Evolutionary conservation across 805 yeast genomes (phyloP), one percentile per base, ranked within the genome.

Genomic region (Saturnispora quitensis): DNA sequence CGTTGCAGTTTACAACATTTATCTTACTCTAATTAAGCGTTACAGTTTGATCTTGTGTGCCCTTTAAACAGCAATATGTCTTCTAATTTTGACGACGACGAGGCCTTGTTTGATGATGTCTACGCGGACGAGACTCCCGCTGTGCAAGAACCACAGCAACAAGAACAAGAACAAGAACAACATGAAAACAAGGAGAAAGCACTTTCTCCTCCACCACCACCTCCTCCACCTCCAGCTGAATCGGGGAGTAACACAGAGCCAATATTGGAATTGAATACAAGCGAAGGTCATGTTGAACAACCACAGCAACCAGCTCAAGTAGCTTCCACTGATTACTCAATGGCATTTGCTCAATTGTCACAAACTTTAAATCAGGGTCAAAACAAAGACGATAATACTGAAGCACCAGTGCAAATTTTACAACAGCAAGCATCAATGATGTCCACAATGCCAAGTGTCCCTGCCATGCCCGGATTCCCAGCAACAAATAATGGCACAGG

Each of bases 71-170:
- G 31, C 44, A 22, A 22, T 4, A 49, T 49, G 51, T 49, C 51
- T 20, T 78, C 84, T 54, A 68, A 72, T 52, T 78, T 84, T 55
- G 96, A 89, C 70, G 97, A 89, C 72, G 97, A 90, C 70, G 97
- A 89, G 68, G 91, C 88, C 62, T 83, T 86, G 67, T 90, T 90
- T 69, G 95, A 89, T 70, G 97, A 90, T 67, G 87, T 90, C 70
- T 90, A 90, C 59, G 66, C 65, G 31, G 69, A 60, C 45, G 67
- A 64, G 18, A 45, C 45, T 43, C 56, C 60, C 40, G 54, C 52
- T 20, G 54, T 54, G 17, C 56, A 59, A 45, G 59, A 40, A 27
- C 50, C 45, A n/a, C 31, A 22, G 31, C 44, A 12, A 24, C 8
- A 34, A 20, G 51, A 33, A 22, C 25, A 28, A 43, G 24, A 38